Evolutionary conservation across 805 yeast genomes (phyloP).

Genomic region (Dipodascus albidus): DNA sequence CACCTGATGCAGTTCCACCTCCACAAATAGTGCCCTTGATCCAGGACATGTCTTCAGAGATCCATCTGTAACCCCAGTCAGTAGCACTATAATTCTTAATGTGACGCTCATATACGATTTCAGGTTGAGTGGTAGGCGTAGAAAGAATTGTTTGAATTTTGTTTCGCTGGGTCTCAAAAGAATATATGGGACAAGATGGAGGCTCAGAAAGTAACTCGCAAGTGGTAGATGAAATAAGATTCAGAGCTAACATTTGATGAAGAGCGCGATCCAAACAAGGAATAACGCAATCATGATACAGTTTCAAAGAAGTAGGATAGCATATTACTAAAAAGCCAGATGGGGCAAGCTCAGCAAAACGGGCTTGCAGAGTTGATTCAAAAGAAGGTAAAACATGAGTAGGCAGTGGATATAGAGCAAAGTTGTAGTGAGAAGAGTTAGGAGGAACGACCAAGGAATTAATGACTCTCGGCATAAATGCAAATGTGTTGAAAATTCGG

Average conservation of each 20-base stretch:
- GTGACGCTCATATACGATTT: background rate
- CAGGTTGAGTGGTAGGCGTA: conserved; percentile 8
- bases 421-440: conserved; percentile 13
- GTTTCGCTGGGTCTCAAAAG: conserved; percentile 10
- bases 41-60: conserved; percentile 16
- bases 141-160: conserved; percentile 6
- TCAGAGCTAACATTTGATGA: conserved; percentile 19
- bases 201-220: conserved; percentile 16
- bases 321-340: conserved; percentile 16
- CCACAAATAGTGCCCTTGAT: conserved; percentile 1
- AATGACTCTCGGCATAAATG: background rate
- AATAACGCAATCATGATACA: conserved; percentile 12
- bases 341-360: conserved; percentile 14
- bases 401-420: conserved; percentile 16
- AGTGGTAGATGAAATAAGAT: conserved; percentile 13
- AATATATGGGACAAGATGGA: conserved; percentile 11
- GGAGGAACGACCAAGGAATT: conserved; percentile 8
- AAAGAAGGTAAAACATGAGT: conserved; percentile 17
- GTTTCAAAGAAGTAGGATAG: conserved; percentile 15
- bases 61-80: conserved; percentile 17
- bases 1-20: background rate
- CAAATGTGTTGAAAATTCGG: background rate
- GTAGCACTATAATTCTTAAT: conserved; percentile 3
- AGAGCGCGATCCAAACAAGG: conserved; percentile 17
- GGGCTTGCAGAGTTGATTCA: conserved; percentile 7